phyloP scores from a whole-genome alignment of 345 rosid genomes.

The Gynandropsis gynandra region DNA sequence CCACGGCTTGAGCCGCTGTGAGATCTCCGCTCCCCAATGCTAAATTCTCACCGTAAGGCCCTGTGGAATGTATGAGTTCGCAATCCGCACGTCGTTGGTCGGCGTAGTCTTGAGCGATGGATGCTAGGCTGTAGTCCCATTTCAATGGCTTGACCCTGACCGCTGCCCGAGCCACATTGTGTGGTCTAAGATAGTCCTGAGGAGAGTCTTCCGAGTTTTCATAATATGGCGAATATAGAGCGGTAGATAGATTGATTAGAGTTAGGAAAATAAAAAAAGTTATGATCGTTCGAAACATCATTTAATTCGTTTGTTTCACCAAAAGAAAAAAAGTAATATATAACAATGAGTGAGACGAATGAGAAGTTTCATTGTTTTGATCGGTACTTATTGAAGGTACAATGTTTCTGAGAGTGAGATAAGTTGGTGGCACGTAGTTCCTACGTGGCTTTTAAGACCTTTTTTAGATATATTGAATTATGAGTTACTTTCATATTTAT shows the following conservation, averaged over 20 bases:
- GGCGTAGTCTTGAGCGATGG: constrained; percentile 40
- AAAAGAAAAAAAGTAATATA: too few species aligned
- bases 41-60: constrained; percentile 64
- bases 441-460: too few species aligned
- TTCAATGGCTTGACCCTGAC: constrained; percentile 37
- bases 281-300: not conserved
- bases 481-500: too few species aligned
- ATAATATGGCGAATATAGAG: constrained; percentile 18
- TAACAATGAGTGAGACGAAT: too few species aligned
- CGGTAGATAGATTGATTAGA: constrained; percentile 15
- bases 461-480: too few species aligned
- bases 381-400: too few species aligned
- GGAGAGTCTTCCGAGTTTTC: constrained; percentile 31
- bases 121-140: constrained; percentile 45
- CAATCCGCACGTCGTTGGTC: constrained; percentile 30
- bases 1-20: constrained; percentile 35
- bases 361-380: too few species aligned
- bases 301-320: too few species aligned
- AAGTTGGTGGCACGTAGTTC: too few species aligned
- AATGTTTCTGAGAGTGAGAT: too few species aligned
- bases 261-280: constrained; percentile 20
- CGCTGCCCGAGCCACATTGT: constrained; percentile 41
- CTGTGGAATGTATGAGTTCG: constrained; percentile 42
- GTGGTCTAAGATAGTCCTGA: constrained; percentile 37
- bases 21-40: constrained; percentile 38